These are phyloP conservation scores for Trichoderma lentiforme DNA, from an alignment of 2,329 filamentous ascomycete species.

Conservation along the genomic window DNA sequence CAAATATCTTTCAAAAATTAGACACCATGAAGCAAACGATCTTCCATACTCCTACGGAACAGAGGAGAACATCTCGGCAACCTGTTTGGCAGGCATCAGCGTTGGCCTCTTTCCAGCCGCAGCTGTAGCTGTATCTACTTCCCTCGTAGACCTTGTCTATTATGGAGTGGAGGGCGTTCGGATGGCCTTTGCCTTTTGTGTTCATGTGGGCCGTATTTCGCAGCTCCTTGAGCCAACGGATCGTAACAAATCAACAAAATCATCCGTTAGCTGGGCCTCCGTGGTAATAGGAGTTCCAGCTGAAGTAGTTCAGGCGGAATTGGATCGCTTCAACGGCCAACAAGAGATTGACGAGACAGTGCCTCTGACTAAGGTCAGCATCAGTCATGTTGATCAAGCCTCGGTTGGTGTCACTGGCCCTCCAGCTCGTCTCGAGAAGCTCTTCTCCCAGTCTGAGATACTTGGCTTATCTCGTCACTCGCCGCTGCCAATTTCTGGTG, in stretches of 20 bases:
- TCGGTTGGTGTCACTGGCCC: constrained; percentile 40
- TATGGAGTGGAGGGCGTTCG: constrained; percentile 42
- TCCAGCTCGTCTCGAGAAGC: constrained; percentile 24
- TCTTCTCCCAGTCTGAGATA: constrained; percentile 27
- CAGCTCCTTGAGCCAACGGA: constrained; percentile 34
- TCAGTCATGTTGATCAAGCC: constrained; percentile 34
- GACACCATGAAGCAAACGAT: neutral
- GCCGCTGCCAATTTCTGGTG: constrained; percentile 36
- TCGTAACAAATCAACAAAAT: constrained; percentile 26
- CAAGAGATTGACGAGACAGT: neutral
- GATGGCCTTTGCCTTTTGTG: constrained; percentile 45
- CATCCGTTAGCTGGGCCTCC: constrained; percentile 40
- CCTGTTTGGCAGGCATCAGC: constrained; percentile 39
- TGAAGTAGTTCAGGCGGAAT: constrained; percentile 35
- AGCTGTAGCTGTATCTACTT: constrained; percentile 40
- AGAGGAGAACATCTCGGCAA: neutral
- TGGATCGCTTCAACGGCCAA: constrained; percentile 31
- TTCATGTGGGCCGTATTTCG: constrained; percentile 42
- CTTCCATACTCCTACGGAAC: neutral
- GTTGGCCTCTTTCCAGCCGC: constrained; percentile 43
- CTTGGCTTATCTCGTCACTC: constrained; percentile 19
- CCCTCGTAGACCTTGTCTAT: constrained; percentile 37
- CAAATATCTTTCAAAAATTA: neutral
- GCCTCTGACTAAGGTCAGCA: constrained; percentile 33
- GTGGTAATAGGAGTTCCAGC: constrained; percentile 35